Percentiles rank a stretch among this genome's conserved stretches.
Conservation (phyloP, 2,329 filamentous ascomycete species). For the Chaetothyriales sp. region DNA sequence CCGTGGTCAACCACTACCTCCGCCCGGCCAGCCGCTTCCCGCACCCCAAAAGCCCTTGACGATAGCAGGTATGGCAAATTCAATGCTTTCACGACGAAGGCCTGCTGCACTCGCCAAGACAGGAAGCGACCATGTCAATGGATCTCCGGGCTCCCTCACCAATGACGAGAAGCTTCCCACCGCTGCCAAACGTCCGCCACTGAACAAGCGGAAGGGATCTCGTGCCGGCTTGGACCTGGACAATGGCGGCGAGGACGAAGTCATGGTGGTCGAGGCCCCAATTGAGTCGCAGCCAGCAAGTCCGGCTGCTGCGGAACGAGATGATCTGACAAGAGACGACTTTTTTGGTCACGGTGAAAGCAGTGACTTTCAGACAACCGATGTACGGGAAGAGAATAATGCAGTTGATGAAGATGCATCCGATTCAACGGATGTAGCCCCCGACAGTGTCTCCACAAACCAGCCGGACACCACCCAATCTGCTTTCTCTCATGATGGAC, state of each 20-base stretch:
- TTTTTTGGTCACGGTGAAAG: slow-evolving; percentile 17
- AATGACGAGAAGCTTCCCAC: slow-evolving; percentile 24
- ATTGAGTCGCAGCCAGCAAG: slow-evolving; percentile 47
- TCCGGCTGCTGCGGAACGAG: slow-evolving; percentile 26
- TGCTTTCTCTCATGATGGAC: no score
- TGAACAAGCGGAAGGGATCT: slow-evolving; percentile 25
- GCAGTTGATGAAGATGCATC: no score
- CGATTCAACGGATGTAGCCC: no score
- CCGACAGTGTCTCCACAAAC: no score
- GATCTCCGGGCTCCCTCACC: slow-evolving; percentile 17
- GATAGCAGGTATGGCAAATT: slow-evolving; percentile 17
- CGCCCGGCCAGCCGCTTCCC: slow-evolving; percentile 66
- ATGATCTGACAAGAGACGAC: slow-evolving; percentile 21
- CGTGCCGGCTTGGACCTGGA: slow-evolving; percentile 8
- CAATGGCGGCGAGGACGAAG: slow-evolving; percentile 32
- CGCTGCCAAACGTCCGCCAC: slow-evolving; percentile 33
- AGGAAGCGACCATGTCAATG: background rate
- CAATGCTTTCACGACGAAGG: slow-evolving; percentile 20
- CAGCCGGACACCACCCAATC: no score
- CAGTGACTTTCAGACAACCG: background rate
- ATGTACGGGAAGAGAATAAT: background rate
- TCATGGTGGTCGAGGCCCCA: slow-evolving; percentile 54
- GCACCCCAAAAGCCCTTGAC: slow-evolving; percentile 46
- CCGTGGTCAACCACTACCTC: slow-evolving; percentile 66
- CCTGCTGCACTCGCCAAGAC: slow-evolving; percentile 4